Conservation (phyloP, 1,284 basidiomycete genomes). For the Rhodotorula sp. region DNA sequence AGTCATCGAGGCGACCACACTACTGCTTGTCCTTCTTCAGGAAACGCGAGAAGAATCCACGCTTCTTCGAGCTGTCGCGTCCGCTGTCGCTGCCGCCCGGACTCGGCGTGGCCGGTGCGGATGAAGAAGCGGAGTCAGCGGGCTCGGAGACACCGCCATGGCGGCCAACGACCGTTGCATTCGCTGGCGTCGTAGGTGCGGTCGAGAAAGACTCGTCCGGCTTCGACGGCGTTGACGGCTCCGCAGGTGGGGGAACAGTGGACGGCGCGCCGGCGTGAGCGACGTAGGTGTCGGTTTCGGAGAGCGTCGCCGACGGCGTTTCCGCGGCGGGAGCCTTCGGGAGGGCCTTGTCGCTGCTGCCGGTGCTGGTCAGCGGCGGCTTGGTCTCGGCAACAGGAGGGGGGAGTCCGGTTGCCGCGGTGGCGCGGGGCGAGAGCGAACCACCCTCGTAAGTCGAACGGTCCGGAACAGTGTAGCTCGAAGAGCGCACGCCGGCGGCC, state of each 20-base stretch:
- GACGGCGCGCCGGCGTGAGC: background rate
- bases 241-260: background rate
- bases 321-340: background rate
- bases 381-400: background rate
- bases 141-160: background rate
- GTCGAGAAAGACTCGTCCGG: slow-evolving; percentile 7
- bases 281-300: background rate
- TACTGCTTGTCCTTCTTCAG: slow-evolving; percentile 7
- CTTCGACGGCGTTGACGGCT: slow-evolving; percentile 17
- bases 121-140: background rate
- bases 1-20: too few relatives aligned
- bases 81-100: background rate
- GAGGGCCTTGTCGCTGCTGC: background rate
- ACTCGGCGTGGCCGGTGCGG: slow-evolving; percentile 2
- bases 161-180: slow-evolving; percentile 1
- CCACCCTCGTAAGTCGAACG: background rate
- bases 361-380: background rate
- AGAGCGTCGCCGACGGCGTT: background rate
- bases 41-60: slow-evolving; percentile 6
- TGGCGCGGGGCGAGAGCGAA: background rate
- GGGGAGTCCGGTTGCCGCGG: background rate
- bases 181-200: slow-evolving; percentile 15
- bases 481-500: background rate
- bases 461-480: background rate
- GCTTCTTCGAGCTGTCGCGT: background rate